Percentiles rank a stretch among this genome's conserved stretches.
Conservation (phyloP, 1,284 basidiomycete species). For the Anthracocystis panici-leucophaei region DNA sequence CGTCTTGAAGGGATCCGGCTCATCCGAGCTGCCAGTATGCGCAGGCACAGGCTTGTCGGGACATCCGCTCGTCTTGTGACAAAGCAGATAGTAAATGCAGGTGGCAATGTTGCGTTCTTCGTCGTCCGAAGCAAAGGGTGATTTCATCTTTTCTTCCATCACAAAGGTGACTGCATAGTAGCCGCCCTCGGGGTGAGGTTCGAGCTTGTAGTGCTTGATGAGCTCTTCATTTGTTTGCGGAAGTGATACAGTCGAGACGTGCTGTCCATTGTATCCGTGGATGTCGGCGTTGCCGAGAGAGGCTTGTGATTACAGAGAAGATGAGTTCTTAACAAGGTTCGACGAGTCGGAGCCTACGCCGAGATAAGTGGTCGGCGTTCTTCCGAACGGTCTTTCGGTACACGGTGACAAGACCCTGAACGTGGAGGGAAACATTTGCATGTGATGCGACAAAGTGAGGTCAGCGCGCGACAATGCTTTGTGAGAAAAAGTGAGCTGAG, state of each 20-base stretch:
- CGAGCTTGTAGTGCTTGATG: constrained; percentile 40
- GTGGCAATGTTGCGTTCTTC: constrained; percentile 38
- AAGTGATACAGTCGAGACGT: constrained; percentile 32
- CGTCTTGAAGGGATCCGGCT: constrained; percentile 35
- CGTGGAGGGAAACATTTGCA: no score
- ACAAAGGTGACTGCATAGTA: constrained; percentile 48
- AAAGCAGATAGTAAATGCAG: constrained; percentile 54
- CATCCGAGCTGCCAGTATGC: constrained; percentile 4
- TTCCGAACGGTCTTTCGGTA: constrained; percentile 2
- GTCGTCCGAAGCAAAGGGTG: constrained; percentile 42
- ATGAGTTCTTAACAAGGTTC: neutral
- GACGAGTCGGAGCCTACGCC: neutral
- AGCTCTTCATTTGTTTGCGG: constrained; percentile 49
- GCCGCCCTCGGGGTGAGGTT: constrained; percentile 53
- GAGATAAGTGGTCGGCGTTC: constrained; percentile 6
- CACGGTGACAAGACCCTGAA: neutral
- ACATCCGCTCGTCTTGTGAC: constrained; percentile 32
- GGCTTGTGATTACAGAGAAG: neutral
- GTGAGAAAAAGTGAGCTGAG: constrained; percentile 27
- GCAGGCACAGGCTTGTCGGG: constrained; percentile 13
- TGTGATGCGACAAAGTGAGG: constrained; percentile 5
- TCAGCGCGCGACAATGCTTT: constrained; percentile 10
- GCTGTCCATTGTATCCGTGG: neutral
- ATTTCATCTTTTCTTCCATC: constrained; percentile 28
- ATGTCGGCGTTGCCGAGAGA: neutral